Conservation (phyloP, 2,329 filamentous ascomycete genomes). For the Intubia oerlemansii region DNA sequence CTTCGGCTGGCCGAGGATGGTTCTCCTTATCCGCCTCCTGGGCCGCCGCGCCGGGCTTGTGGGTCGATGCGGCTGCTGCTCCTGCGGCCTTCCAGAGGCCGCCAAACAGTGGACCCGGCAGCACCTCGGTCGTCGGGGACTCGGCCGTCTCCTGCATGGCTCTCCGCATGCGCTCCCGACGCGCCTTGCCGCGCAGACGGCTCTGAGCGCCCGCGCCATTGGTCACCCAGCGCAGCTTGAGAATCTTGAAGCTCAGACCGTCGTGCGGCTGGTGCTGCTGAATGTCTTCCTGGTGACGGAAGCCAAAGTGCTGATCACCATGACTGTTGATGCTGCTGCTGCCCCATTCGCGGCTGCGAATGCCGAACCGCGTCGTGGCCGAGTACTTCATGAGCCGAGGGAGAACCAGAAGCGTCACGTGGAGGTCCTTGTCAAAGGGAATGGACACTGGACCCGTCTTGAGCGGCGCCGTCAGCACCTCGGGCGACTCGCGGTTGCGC, state of each 20-base stretch:
- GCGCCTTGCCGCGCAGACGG: conserved; percentile 30
- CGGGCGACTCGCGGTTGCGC: not conserved
- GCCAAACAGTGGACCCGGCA: too few species aligned
- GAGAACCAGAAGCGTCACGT: conserved; percentile 70
- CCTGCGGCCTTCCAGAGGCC: not conserved
- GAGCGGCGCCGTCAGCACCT: conserved; percentile 30
- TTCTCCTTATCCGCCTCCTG: not conserved
- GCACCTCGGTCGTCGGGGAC: too few species aligned
- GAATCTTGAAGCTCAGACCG: conserved; percentile 74
- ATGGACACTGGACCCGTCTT: conserved; percentile 39
- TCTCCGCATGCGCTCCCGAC: conserved; percentile 33
- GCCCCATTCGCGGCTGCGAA: conserved; percentile 64
- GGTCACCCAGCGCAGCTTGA: conserved; percentile 66
- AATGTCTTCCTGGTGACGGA: too few species aligned
- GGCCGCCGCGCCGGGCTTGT: not conserved
- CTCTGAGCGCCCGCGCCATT: conserved; percentile 43
- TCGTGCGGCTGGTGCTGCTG: conserved; percentile 33
- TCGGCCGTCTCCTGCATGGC: conserved; percentile 18
- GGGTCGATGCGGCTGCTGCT: not conserved
- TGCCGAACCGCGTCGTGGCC: conserved; percentile 54
- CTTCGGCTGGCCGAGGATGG: too few species aligned
- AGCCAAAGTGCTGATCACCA: too few species aligned
- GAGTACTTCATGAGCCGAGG: conserved; percentile 60
- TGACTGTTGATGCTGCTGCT: too few species aligned
- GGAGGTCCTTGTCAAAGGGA: conserved; percentile 52